Evolutionary conservation across 768 basidiomycete species (phyloP), one percentile per base, ranked within the genome.

Genomic region (Agaricus subrufescens): DNA sequence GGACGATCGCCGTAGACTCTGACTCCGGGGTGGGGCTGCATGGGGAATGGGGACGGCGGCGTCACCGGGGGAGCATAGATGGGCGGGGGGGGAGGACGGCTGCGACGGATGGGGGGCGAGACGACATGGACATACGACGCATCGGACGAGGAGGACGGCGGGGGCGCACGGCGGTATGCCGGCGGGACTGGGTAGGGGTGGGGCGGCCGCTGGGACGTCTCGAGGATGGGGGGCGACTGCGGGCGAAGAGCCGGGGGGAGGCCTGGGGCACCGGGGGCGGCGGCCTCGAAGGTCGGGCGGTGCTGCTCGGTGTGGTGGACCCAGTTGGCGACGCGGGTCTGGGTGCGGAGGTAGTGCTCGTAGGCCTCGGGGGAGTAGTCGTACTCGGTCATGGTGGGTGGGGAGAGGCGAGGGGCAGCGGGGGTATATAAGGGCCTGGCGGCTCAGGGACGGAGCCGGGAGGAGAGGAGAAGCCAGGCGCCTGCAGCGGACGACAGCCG

Each of bases 341-440:
- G 80, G n/a, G 75, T 80, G 27, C 69, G 71, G 51, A 77, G 30
- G 62, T 77, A 71, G 9, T 71, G 74, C 52, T 81, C 72, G 61
- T 75, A 69, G 29, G 80, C 81, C 62, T 78, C 80, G 19, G 80
- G 80, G 52, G 81, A 82, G 66, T 72, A 83, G 69, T 83, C 82
- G 76, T 83, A 83, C 66, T 83, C 81, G 29, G 81, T 82, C 81
- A 83, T 83, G 50, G 59, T 38, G 46, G 52, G 46, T 27, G 3
- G 46, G 31, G 25, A 12, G 51, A 37, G 40, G 23, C 37, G 9
- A 25, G 11, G 23, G 26, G 12, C 34, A 34, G 38, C 2, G 26
- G 25, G 47, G 43, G 49, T 56, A 56, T 56, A 45, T 56, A 56
- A 45, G 38, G 49, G 31, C 23, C 9, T 15, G 12, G 12, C 10